Conservation (phyloP, 2,329 filamentous ascomycete species). For the Diaporthe citrichinensis region DNA sequence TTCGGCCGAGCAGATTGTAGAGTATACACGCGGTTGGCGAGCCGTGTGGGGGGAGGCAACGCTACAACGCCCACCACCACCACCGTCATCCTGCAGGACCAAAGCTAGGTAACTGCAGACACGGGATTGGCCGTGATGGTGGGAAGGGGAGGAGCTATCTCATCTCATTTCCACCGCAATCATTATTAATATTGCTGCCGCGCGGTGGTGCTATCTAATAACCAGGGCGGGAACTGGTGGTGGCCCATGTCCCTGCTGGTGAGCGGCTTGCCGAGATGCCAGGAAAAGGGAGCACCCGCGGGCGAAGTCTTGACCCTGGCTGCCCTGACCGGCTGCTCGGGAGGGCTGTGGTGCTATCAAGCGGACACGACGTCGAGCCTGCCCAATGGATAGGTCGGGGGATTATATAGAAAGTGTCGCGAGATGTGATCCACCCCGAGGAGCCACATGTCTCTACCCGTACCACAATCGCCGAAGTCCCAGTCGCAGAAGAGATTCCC, state of each 20-base stretch:
- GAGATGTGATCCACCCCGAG: slow-evolving; percentile 25
- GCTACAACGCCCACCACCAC: slow-evolving; percentile 14
- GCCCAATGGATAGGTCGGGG: slow-evolving; percentile 30
- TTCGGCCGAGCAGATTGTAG: neutral
- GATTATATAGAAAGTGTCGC: slow-evolving; percentile 20
- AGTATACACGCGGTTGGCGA: neutral
- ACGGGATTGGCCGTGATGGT: slow-evolving; percentile 1
- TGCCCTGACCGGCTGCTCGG: neutral
- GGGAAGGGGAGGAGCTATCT: slow-evolving; percentile 17
- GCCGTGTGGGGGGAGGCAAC: neutral
- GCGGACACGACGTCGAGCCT: slow-evolving; percentile 28
- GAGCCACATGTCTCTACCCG: slow-evolving; percentile 23
- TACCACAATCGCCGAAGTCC: slow-evolving; percentile 16
- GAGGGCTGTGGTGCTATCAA: slow-evolving; percentile 27
- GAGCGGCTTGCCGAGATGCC: slow-evolving; percentile 30
- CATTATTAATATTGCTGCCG: slow-evolving; percentile 26
- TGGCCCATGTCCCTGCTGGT: slow-evolving; percentile 24
- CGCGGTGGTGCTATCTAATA: slow-evolving; percentile 6
- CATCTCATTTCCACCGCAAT: slow-evolving; percentile 30
- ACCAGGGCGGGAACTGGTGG: slow-evolving; percentile 18
- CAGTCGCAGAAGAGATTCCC: slow-evolving; percentile 21
- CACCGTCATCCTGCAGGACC: slow-evolving; percentile 28
- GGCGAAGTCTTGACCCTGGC: slow-evolving; percentile 30
- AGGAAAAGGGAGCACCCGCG: slow-evolving; percentile 36
- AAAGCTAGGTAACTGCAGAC: neutral